Evolutionary conservation across 2,329 filamentous ascomycete species (phyloP), one percentile per base, ranked within the genome.

Genomic region (Aspergillus puulaauensis): DNA sequence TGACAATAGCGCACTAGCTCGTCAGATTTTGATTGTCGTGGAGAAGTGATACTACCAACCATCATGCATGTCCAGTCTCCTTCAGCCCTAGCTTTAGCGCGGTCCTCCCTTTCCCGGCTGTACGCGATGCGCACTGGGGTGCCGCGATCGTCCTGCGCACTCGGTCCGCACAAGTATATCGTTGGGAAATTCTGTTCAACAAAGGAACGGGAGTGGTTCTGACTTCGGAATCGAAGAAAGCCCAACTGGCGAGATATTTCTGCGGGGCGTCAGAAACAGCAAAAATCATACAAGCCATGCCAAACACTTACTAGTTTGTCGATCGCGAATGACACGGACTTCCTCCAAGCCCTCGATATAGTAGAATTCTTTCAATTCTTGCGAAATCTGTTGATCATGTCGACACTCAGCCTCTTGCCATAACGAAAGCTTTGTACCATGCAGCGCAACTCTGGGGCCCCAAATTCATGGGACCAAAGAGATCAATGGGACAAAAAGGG

Each of bases 61-160:
- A 80, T 78, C 58, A 78, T 77, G 65, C 83, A 86, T 41, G 76
- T 81, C 83, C 83, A 86, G 61, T 86, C 83, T 46, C 80, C 79
- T 52, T 83, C 81, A 17, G 75, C 74, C 60, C 76, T 76, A 14
- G 75, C 71, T 56, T 79, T 72, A 57, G 74, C 72, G 61, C 79
- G 73, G 52, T 83, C 81, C 57, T 82, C 81, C 58, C 79, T 75
- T 64, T 83, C 82, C 24, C 80, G 78, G 60, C 81, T 82, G 66
- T 77, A 84, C 41, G 79, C 79, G 66, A 84, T 82, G 63, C 79
- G 79, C 53, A 80, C 76, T 67, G 76, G 76, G 33, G 74, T 73
- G 49, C 73, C 73, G 60, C 69, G 73, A 50, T 77, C 72, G 61
- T 78, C 70, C 63, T 75, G 72, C 27, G 71, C 61, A 35, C 64